These are phyloP conservation scores for Schizophyllum amplum DNA, from an alignment of 1,284 basidiomycete genomes.

Conservation along the genomic window DNA sequence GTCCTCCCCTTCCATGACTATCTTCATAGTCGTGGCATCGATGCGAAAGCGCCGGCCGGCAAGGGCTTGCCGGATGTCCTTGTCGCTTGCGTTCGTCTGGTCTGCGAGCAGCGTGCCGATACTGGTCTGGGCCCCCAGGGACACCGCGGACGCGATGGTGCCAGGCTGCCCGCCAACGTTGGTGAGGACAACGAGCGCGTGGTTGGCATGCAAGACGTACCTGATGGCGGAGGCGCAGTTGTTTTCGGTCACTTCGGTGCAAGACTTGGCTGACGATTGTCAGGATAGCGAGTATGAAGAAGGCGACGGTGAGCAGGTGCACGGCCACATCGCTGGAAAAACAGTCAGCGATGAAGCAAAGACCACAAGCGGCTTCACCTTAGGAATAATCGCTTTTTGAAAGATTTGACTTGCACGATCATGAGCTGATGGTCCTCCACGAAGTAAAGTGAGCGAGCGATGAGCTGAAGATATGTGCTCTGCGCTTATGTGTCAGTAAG, in stretches of 20 bases:
- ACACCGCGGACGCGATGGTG: constrained; percentile 46
- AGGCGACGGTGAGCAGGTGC: constrained; percentile 33
- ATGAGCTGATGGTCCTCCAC: constrained; percentile 26
- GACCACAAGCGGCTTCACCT: constrained; percentile 23
- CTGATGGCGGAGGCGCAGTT: constrained; percentile 32
- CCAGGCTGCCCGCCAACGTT: constrained; percentile 25
- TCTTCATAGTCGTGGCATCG: constrained; percentile 36
- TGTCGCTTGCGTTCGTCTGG: constrained; percentile 20
- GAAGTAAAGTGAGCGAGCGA: constrained; percentile 45
- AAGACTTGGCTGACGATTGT: constrained; percentile 34
- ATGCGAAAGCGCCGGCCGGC: constrained; percentile 38
- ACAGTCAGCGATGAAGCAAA: background rate
- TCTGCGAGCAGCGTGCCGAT: constrained; percentile 36
- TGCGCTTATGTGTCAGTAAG: constrained; percentile 14
- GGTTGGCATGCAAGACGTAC: background rate
- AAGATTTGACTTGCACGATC: constrained; percentile 31
- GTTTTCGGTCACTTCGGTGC: constrained; percentile 33
- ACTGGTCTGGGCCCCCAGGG: constrained; percentile 40
- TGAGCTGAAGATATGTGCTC: constrained; percentile 40
- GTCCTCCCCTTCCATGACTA: constrained; percentile 42
- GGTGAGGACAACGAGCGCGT: background rate
- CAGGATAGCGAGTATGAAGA: constrained; percentile 35
- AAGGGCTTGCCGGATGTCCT: constrained; percentile 32
- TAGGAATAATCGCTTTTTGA: constrained; percentile 36
- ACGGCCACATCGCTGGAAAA: constrained; percentile 30